Percentiles rank a stretch among this genome's conserved stretches.
These are phyloP conservation scores for Mimosa bimucronata DNA, from an alignment of 306 rosid genomes.

Conservation along the genomic window DNA sequence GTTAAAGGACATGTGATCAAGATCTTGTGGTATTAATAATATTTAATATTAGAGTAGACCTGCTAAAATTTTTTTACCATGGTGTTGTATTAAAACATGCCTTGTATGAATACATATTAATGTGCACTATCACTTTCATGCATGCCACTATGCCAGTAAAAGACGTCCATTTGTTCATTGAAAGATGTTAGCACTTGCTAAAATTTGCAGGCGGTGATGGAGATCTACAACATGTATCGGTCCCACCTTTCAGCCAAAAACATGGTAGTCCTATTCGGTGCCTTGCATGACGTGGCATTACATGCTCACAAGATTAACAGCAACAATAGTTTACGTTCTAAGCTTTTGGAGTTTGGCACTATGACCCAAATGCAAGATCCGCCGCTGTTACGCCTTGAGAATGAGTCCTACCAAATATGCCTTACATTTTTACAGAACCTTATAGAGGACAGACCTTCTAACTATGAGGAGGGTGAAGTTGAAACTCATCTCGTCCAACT, in stretches of 20 bases:
- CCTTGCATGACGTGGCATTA: conserved; percentile 75
- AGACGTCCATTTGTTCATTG: conserved; percentile 19
- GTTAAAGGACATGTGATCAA: conserved; percentile 5
- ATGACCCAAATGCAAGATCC: conserved; percentile 99
- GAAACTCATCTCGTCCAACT: conserved; percentile 73
- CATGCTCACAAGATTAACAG: conserved; percentile 82
- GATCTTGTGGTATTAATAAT: background rate
- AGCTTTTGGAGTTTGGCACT: conserved; percentile 87
- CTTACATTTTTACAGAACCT: conserved; percentile 91
- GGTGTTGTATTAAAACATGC: background rate
- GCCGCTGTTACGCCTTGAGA: conserved; percentile 92
- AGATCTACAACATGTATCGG: conserved; percentile 83
- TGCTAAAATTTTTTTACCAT: conserved; percentile 12
- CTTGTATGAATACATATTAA: conserved; percentile 4
- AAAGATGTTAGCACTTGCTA: conserved; percentile 35
- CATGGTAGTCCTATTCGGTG: conserved; percentile 67
- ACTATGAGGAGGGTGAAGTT: conserved; percentile 64
- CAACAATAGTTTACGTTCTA: conserved; percentile 62
- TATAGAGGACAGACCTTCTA: conserved; percentile 65
- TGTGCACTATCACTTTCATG: conserved; percentile 15
- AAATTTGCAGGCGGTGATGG: conserved; percentile 87
- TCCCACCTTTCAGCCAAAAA: conserved; percentile 67
- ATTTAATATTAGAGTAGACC: conserved; percentile 17
- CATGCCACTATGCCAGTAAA: conserved; percentile 29
- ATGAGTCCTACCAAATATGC: conserved; percentile 88